Evolutionary conservation across 495 filamentous ascomycete genomes (phyloP), one percentile per base, ranked within the genome.

Genomic region (Penicillium paxilli): DNA sequence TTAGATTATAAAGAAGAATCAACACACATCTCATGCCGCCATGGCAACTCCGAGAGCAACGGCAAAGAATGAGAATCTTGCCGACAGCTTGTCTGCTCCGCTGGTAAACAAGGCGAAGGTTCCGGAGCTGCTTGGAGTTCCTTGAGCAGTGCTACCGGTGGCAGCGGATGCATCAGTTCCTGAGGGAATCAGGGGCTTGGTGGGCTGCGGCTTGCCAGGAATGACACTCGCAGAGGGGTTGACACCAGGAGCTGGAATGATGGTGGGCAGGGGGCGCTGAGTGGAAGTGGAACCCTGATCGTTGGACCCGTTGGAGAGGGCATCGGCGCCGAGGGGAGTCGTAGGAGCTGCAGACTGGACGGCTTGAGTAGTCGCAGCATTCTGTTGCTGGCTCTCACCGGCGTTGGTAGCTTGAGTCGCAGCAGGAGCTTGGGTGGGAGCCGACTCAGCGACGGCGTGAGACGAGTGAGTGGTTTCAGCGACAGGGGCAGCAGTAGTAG

Each of bases 61-160:
- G 19, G 63, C 32, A 12, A 68, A 17, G 8, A 51, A 42, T 3
- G 63, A 45, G 16, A 60, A 42, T 41, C 63, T 54, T 2, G 64
- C n/a, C n/a, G 60, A 63, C 22, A 67, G 20, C 44, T 52, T 64
- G 44, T 51, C 57, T 3, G 63, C 71, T 21, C 54, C 59, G 9
- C 65, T 65, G 8, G 71, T 74, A 48, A 70, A 72, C 14, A 68
- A 69, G 57, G 35, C 45, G 54, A 12, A 40, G 16, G 49, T 53
- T 14, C 60, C 58, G 3, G 69, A 54, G 14, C 21, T 42, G 40
- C 40, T 42, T 1, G 40, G 40, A 10, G 40, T 46, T 16, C 50
- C 58, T 1, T 45, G 35, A 44, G 44, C 25, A 22, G 35, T 24
- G 52, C 37, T 42, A 0, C 46, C 49, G 20, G 56, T 42, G 16